Percentiles rank a stretch among this genome's conserved stretches.
Conservation (phyloP, 2,329 filamentous ascomycete species). For the Fusarium sp. region DNA sequence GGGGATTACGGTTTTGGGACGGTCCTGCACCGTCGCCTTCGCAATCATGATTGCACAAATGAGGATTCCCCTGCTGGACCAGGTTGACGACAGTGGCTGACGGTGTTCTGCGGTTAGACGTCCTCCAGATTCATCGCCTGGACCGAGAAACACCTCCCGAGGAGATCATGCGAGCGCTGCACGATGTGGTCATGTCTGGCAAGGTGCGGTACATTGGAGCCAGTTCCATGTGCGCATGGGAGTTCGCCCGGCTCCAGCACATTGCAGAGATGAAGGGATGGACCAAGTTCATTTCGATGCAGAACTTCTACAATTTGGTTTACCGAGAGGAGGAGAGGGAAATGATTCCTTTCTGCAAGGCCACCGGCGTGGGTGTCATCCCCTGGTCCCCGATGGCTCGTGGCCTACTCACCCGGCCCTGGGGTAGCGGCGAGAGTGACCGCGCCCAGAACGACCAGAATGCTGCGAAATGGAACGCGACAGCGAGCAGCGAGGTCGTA, state of each 20-base stretch:
- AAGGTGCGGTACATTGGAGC: slow-evolving; percentile 70
- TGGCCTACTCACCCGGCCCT: slow-evolving; percentile 50
- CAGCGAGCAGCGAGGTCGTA: slow-evolving; percentile 46
- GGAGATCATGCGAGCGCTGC: slow-evolving; percentile 73
- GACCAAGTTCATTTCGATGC: slow-evolving; percentile 72
- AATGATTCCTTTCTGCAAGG: slow-evolving; percentile 61
- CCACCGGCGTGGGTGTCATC: slow-evolving; percentile 60
- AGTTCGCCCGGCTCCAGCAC: slow-evolving; percentile 66
- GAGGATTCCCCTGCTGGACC: slow-evolving; percentile 10
- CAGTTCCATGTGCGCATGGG: slow-evolving; percentile 63
- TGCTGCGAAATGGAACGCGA: slow-evolving; percentile 33
- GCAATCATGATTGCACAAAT: slow-evolving; percentile 20
- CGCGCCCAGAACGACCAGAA: slow-evolving; percentile 29
- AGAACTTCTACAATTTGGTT: slow-evolving; percentile 68
- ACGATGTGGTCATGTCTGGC: slow-evolving; percentile 70
- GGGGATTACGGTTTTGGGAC: slow-evolving; percentile 40
- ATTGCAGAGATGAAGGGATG: slow-evolving; percentile 67
- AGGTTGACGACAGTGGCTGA: slow-evolving; percentile 56
- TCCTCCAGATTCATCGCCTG: slow-evolving; percentile 73
- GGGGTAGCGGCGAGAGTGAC: slow-evolving; percentile 32
- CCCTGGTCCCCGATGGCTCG: slow-evolving; percentile 52
- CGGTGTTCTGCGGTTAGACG: slow-evolving; percentile 57
- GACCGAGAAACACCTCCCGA: slow-evolving; percentile 61
- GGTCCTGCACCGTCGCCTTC: slow-evolving; percentile 10
- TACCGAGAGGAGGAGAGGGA: slow-evolving; percentile 72